phyloP scores from a whole-genome alignment of 2,329 filamentous ascomycete genomes.

The Colletotrichum tropicicola region DNA sequence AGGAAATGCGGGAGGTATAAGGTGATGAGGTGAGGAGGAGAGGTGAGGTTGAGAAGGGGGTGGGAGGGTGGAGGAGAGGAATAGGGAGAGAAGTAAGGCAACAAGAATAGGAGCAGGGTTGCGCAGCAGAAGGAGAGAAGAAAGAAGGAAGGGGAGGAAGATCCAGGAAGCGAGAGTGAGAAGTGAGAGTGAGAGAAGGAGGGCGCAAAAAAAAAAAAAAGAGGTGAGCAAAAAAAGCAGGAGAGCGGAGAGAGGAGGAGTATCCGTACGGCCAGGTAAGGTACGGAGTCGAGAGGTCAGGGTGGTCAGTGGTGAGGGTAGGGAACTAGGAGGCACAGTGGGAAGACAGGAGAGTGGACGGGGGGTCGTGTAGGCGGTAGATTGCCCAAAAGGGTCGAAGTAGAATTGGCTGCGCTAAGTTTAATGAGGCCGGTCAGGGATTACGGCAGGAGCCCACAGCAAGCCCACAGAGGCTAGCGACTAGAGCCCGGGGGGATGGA shows the following conservation, averaged over 20 bases:
- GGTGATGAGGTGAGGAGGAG: conserved; percentile 34
- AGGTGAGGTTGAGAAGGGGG: conserved; percentile 28
- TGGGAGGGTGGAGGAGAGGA: conserved; percentile 28
- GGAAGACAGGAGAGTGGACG: conserved; percentile 33
- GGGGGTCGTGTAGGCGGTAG: conserved; percentile 39
- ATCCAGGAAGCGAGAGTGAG: conserved; percentile 40
- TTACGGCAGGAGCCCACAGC: conserved; percentile 26
- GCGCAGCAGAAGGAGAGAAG: conserved; percentile 37
- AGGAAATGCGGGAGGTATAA: conserved; percentile 37
- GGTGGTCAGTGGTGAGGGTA: conserved; percentile 15
- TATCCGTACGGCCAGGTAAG: conserved; percentile 8
- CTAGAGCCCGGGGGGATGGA: conserved; percentile 33
- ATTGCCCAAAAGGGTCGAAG: conserved; percentile 46
- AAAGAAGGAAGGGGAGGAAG: conserved; percentile 40
- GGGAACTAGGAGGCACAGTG: conserved; percentile 15
- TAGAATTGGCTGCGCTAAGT: conserved; percentile 51
- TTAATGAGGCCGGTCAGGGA: conserved; percentile 47
- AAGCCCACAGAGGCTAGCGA: conserved; percentile 17
- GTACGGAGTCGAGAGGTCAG: conserved; percentile 11
- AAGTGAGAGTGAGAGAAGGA: conserved; percentile 33
- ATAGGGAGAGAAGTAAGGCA: conserved; percentile 32
- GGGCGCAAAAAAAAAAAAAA: conserved; percentile 13
- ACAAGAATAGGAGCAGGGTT: conserved; percentile 40
- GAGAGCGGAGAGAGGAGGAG: conserved; percentile 23
- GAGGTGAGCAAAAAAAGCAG: conserved; percentile 17